Evolutionary conservation across 169 alveolate species (phyloP), one percentile per base, ranked within the genome.

Genomic region (Cryptosporidium parvum): DNA sequence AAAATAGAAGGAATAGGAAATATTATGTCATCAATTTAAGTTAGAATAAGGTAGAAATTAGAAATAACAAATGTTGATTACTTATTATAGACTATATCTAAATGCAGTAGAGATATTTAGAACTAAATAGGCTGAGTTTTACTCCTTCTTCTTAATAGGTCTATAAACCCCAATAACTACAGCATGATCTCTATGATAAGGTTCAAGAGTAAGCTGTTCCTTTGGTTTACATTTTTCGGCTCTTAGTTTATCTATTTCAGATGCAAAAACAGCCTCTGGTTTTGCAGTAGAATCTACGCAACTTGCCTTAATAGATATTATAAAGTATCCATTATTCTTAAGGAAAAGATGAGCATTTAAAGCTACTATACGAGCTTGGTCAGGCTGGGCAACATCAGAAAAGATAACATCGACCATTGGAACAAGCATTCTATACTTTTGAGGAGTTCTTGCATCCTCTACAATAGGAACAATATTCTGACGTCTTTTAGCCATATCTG

Each of bases 401-500:
- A 98, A 99, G 67, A 99, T 96, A 72, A 97, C 99, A 85, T 99
- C 99, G 42, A 97, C 99, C 99, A 97, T 98, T 67, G 99, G 99
- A 8, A 98, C 99, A 39, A 97, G 96, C 99, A 98, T 97, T 93
- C 99, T 94, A 91, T 98, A 98, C 91, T 96, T 96, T 89, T 95
- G 96, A 42, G 99, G 99, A 85, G 97, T 99, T 84, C 99, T 97
- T 21, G 99, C 99, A 91, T 98, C 99, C 92, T 98, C 99, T 37
- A 99, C 99, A 26, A 99, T 99, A 45, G 99, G 99, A 26, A 98
- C 99, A 68, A 99, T 97, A 92, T 98, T 98, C 56, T 97, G 97
- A 86, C 99, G 95, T 91, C 97, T 97, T 93, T 97, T 98, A 12
- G 99, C 99, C 99, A 99, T 97, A 95, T 98, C 98, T 31, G 99